Evolutionary conservation across 2,329 filamentous ascomycete genomes (phyloP), one percentile per base, ranked within the genome.

Genomic region (Penicillium glabrum): DNA sequence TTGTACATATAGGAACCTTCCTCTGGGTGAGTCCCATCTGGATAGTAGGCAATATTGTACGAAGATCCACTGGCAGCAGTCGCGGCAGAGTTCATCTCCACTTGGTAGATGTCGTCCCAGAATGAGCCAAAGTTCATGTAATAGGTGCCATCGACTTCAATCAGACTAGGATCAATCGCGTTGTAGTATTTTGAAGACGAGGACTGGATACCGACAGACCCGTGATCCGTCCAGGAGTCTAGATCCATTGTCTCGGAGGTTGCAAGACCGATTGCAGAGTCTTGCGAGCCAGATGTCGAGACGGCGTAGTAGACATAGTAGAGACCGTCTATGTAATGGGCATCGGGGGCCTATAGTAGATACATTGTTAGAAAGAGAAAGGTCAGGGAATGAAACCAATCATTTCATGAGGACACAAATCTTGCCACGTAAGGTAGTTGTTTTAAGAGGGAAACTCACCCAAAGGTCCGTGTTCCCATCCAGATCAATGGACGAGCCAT

Each of bases 261-360:
- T 1, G 82, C 82, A 5, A 83, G 71, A 19, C 87, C 87, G 60
- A 89, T 88, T 33, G 83, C 83, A 0, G 83, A 86, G 69, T 79
- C 73, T 60, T 88, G 85, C 0, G 78, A 80, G 0, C 86, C 86
- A 60, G 87, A 88, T 0, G 80, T 76, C 35, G 81, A 85, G n/a
- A 88, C 84, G 1, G 83, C 78, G 72, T 89, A 88, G 79, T 87
- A 89, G n/a, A 85, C 72, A 64, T 88, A 82, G 74, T 88, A 90
- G 0, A 77, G 76, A 53, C 73, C 76, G 59, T 81, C 82, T n/a
- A 89, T 77, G 16, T 82, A 73, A 19, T 76, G 71, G 14, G 87
- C 82, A 61, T 89, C 86, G 0, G 88, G 88, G 2, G 87, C 87
- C 85, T 86, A 46, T 27, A 21, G 19, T 45, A 19, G 16, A 29